Percentiles rank a stretch among this genome's conserved stretches.
phyloP scores from a whole-genome alignment of 208 protist species.

The Acanthamoeba culbertsoni region DNA sequence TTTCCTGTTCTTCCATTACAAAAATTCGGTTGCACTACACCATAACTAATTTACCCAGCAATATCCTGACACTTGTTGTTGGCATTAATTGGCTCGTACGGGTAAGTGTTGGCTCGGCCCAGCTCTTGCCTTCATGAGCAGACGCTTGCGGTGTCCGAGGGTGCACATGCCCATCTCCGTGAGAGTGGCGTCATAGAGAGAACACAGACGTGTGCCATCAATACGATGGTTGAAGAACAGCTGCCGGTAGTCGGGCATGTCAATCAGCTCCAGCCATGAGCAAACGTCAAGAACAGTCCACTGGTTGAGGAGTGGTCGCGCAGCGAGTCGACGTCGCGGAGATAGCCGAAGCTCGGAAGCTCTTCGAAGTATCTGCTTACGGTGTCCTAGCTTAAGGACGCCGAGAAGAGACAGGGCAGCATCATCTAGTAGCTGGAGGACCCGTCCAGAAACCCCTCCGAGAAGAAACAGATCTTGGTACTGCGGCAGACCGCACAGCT shows the following conservation, averaged over 20 bases:
- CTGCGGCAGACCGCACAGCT: neutral
- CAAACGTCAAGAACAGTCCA: neutral
- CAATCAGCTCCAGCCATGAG: neutral
- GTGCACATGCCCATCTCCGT: neutral
- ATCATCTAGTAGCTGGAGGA: neutral
- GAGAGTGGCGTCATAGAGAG: neutral
- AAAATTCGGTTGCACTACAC: too few relatives aligned
- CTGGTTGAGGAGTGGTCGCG: neutral
- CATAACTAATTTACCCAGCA: too few relatives aligned
- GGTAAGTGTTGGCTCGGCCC: too few relatives aligned
- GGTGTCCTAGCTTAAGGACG: neutral
- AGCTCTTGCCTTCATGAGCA: too few relatives aligned
- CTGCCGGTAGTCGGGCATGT: neutral
- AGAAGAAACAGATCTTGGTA: neutral
- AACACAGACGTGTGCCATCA: neutral
- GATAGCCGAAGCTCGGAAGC: neutral
- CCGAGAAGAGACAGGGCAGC: neutral
- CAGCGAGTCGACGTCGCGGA: neutral
- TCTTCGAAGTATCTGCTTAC: neutral
- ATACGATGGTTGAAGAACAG: neutral
- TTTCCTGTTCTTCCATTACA: too few relatives aligned
- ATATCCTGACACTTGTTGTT: too few relatives aligned
- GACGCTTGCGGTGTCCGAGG: neutral
- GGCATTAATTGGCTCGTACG: too few relatives aligned
- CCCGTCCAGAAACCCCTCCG: neutral